A percentile compares a stretch with the other conserved stretches of the same genome.
Conservation (phyloP, 805 yeast species). For the Lipomyces orientalis region DNA sequence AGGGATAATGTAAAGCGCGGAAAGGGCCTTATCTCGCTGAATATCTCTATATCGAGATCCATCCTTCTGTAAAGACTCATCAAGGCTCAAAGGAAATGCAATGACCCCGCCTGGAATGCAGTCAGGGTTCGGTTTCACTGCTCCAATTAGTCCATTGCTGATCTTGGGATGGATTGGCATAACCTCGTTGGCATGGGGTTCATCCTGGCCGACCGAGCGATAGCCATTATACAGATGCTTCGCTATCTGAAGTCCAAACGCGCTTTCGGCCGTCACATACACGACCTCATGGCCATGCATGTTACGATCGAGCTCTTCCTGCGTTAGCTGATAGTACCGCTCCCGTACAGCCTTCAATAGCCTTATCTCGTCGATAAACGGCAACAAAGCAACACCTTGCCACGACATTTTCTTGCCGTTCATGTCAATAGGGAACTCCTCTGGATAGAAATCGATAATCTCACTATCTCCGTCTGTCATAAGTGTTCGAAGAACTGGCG, state of each 20-base stretch:
- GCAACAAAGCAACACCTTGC: conserved; percentile 91
- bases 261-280: conserved; percentile 68
- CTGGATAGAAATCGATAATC: conserved; percentile 90
- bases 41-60: conserved; percentile 43
- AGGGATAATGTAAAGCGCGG: conserved; percentile 67
- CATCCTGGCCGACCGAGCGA: conserved; percentile 45
- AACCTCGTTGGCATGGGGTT: conserved; percentile 35
- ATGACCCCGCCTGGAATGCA: conserved; percentile 25
- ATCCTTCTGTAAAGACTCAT: conserved; percentile 20
- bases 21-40: conserved; percentile 51
- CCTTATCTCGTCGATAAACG: conserved; percentile 86
- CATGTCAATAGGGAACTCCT: conserved; percentile 87
- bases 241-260: conserved; percentile 51
- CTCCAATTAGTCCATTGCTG: conserved; percentile 45
- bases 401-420: conserved; percentile 93
- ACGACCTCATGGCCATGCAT: conserved; percentile 72
- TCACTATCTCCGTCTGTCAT: conserved; percentile 83
- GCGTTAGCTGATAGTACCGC: conserved; percentile 67
- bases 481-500: conserved; percentile 76
- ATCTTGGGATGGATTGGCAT: conserved; percentile 33
- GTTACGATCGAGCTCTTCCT: conserved; percentile 72
- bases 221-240: conserved; percentile 50
- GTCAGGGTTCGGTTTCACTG: conserved; percentile 40
- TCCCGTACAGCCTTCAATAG: conserved; percentile 68
- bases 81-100: conserved; percentile 29